These are phyloP conservation scores for Alternaria incomplexa DNA, from an alignment of 2,329 filamentous ascomycete species.

Conservation along the genomic window DNA sequence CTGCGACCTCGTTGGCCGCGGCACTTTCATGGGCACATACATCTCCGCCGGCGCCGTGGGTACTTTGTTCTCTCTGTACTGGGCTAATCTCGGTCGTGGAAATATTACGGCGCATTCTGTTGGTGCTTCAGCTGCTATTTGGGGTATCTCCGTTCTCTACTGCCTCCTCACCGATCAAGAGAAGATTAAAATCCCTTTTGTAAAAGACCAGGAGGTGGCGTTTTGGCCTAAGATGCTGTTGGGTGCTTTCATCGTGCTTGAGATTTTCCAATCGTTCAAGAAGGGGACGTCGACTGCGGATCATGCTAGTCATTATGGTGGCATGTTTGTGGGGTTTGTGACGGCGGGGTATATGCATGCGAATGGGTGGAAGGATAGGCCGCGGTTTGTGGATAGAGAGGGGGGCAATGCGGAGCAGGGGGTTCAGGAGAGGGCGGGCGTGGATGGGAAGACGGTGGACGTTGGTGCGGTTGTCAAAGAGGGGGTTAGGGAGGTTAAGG, in stretches of 20 bases:
- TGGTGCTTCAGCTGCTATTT: slow-evolving; percentile 44
- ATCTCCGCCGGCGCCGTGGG: slow-evolving; percentile 43
- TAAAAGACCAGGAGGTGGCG: slow-evolving; percentile 30
- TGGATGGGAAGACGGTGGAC: slow-evolving; percentile 30
- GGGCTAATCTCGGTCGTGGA: slow-evolving; percentile 41
- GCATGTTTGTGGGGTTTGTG: slow-evolving; percentile 32
- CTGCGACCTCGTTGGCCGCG: slow-evolving; percentile 45
- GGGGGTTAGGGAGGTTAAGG: slow-evolving; percentile 42
- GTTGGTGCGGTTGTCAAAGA: slow-evolving; percentile 30
- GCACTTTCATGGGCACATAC: slow-evolving; percentile 45
- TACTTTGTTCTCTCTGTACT: slow-evolving; percentile 37
- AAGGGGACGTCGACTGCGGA: slow-evolving; percentile 29
- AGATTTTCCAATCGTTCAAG: slow-evolving; percentile 27
- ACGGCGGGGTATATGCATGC: slow-evolving; percentile 37
- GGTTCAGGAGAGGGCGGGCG: slow-evolving; percentile 17
- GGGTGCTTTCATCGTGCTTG: slow-evolving; percentile 30
- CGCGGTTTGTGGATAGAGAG: background rate
- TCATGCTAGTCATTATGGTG: slow-evolving; percentile 48
- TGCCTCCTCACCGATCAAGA: slow-evolving; percentile 42
- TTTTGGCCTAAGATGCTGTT: slow-evolving; percentile 44
- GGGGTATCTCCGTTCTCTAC: slow-evolving; percentile 40
- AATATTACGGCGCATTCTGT: slow-evolving; percentile 36
- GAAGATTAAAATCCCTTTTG: slow-evolving; percentile 37
- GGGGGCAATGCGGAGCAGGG: background rate
- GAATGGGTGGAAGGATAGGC: slow-evolving; percentile 30